Evolutionary conservation across 192 early-diverging fungal species (phyloP), one percentile per base, ranked within the genome.

Genomic region (Coemansia sp.): DNA sequence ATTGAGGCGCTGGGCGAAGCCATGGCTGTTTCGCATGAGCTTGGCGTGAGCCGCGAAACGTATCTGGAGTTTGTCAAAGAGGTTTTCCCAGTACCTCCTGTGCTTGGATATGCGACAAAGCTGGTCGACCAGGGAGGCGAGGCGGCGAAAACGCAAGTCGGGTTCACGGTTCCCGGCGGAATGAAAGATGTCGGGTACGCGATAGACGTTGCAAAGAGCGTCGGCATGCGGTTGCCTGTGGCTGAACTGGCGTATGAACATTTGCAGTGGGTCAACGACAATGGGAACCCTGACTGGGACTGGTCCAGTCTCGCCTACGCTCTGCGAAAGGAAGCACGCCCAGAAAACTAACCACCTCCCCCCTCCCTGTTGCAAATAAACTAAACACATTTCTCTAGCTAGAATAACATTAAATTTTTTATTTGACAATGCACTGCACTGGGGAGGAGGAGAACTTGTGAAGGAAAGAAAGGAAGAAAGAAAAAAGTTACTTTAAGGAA

Each of bases 1-100:
- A 61, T 88, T 20, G 89, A 92, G 67, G 58, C 86, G 3, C 45
- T 92, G 8, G 85, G 87, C 0, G 88, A 92, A 57, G 90, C 85
- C 5, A 58, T 87, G 42, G 86, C 83, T 0, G 77, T 90, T 1
- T 86, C 86, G 0, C 85, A 87, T 35, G 79, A 80, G 40, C 34
- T 62, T 4, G 86, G 77, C 3, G 34, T 89, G 18, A 74, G 84
- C 4, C 74, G 85, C 37, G 75, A 81, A 7, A 75, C 85, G 23
- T 75, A 86, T 16, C 39, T 84, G 12, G 69, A 85, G 13, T 85
- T 90, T 37, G 55, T 89, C 23, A 68, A 83, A 33, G 56, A 70
- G 15, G 31, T 89, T 23, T 84, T 89, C 30, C 75, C 88, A 0
- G 64, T 70, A 0, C 72, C 83, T 4, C 55, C 81, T 0, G 68